phyloP scores from a whole-genome alignment of 345 rosid species.

The Gossypium anomalum region DNA sequence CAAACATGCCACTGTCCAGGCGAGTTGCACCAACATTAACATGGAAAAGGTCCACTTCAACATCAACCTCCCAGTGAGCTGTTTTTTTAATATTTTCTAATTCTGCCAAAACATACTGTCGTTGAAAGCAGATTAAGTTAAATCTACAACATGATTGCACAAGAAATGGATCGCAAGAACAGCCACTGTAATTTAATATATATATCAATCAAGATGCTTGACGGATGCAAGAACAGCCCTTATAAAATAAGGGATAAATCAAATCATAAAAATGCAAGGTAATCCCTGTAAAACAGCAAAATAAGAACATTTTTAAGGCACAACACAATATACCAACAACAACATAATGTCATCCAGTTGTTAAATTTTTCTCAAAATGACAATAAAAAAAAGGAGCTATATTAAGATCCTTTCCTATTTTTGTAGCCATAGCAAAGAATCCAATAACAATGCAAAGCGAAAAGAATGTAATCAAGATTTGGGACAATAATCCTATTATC shows the following conservation, averaged over 20 bases:
- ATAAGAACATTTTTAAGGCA: background rate
- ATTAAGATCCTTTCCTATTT: background rate
- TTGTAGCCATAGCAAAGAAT: background rate
- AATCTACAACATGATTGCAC: constrained; percentile 3
- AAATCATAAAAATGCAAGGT: background rate
- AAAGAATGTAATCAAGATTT: background rate
- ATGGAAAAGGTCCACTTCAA: constrained; percentile 73
- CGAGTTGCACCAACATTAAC: constrained; percentile 60
- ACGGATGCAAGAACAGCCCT: background rate
- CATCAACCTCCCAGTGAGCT: constrained; percentile 83
- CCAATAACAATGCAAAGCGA: background rate
- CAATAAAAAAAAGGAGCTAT: background rate
- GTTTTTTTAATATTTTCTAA: constrained; percentile 51
- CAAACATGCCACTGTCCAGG: constrained; percentile 58
- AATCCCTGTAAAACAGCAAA: background rate
- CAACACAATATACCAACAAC: too few relatives aligned
- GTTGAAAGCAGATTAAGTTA: constrained; percentile 24
- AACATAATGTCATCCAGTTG: background rate
- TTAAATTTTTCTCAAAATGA: background rate
- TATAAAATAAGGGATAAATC: background rate
- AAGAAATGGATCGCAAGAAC: constrained; percentile 10
- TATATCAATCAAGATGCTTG: constrained; percentile 5
- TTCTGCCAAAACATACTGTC: constrained; percentile 75
- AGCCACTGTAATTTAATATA: background rate
- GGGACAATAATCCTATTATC: background rate